Base-by-base conservation (phyloP, 306 rosid species). In the Sindora glabra region DNA sequence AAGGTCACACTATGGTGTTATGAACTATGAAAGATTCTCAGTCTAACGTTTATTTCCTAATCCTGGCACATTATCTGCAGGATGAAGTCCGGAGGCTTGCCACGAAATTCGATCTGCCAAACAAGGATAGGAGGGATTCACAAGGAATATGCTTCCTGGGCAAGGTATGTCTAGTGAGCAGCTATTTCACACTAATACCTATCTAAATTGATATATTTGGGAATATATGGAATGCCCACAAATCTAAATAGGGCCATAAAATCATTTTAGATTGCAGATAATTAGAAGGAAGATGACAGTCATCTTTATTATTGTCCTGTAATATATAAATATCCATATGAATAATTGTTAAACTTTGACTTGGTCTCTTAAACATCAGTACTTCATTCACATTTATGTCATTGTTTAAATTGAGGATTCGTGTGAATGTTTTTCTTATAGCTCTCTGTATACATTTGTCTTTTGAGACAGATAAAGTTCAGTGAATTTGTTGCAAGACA, bases 61-160 rank as follows among this genome's bases (percentile, higher is more conserved):
- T 52, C 50, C 41, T 54, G 13, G 52, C 50, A 29, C 64, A 57
- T 55, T 38, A 37, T 77, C 47, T 74, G 64, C 68, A 92, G 98
- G 90, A 86, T 42, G 92, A 86, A 76, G 98, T 92, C 64, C 95
- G 98, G 21, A 72, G 56, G 68, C 95, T 91, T 72, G 98, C 95
- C n/a, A 72, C 72, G 32, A 66, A 62, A 64, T 89, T 88, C 70
- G 86, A 86, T 82, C 76, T 92, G 17, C 96, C 95, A 19, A 92
- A 92, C 52, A 92, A 86, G 75, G 89, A 81, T 60, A 83, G 96
- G 71, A 92, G 81, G 81, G 98, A 92, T 76, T 92, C 98, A 15
- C 98, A 88, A 77, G 98, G 98, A 74, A 88, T 92, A 78, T 92
- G 98, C 77, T 92, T 86, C 81, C 84, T 92, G 46, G 98, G 98